Base-by-base conservation (phyloP, 345 rosid species). In the Corchorus capsularis region DNA sequence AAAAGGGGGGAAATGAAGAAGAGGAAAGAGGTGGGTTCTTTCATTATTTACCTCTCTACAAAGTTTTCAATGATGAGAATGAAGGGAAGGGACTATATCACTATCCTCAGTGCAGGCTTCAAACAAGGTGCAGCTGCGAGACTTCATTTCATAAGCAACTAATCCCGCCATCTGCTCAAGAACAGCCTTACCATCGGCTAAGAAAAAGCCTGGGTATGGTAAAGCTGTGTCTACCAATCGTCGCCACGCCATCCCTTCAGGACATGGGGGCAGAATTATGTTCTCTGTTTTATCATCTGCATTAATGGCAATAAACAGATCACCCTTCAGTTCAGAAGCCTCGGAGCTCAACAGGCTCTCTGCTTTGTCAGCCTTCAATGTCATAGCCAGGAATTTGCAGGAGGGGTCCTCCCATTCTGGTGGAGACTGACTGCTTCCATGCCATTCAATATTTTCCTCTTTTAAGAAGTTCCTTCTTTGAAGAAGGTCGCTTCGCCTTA, bases 201-300 rank as follows among this genome's bases (percentile, higher is more conserved):
- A 86, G 88, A 96, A 92, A 81, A 96, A 96, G 20, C 90, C 92
- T 0, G 99, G 97, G 78, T 83, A 93, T 6, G 93, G 92, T 78
- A 93, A 89, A 79, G 91, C 94, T 8, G 98, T 93, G 77, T 93
- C 97, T 1, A 92, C 93, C 72, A 93, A 78, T 27, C 91, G 80
- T 57, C 19, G 60, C 98, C 99, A 93, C 61, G 72, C 66, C 83
- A 85, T 87, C 79, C 93, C 97, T 71, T 86, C 78, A 0, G 84
- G 81, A 76, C 80, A 79, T 62, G 82, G 53, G 9, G 99, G 99
- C 39, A 93, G 84, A 79, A 81, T 65, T 27, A 92, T 83, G 52
- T 17, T 81, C 79, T 84, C 91, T 6, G 83, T 56, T 20, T 45
- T 75, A 43, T 83, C 85, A 77, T 82, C 87, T 8, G 89, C 93